phyloP scores from a whole-genome alignment of 2,329 filamentous ascomycete genomes.

The Berkeleyomyces basicola region DNA sequence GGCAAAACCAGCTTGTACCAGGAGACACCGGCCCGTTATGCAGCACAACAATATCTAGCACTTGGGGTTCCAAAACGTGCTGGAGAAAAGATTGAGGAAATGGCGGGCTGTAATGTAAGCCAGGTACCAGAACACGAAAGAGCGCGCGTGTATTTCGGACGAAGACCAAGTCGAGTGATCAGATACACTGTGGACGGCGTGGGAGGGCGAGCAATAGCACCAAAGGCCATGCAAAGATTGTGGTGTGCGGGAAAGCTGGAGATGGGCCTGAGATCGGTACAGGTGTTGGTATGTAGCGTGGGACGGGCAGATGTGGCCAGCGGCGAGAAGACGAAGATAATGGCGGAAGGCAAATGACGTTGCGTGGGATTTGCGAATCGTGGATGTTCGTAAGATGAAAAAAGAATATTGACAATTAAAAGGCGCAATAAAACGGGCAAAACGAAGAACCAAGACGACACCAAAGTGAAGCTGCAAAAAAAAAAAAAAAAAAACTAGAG shows the following conservation, averaged over 20 bases:
- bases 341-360: neutral
- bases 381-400: neutral
- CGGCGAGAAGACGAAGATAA: neutral
- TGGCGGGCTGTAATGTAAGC: too few relatives aligned
- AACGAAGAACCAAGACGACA: neutral
- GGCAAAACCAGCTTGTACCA: too few relatives aligned
- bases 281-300: too few relatives aligned
- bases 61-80: too few relatives aligned
- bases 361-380: neutral
- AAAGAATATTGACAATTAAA: neutral
- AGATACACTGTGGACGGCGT: neutral
- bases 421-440: neutral
- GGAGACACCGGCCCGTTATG: too few relatives aligned
- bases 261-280: too few relatives aligned
- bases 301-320: too few relatives aligned
- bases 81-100: too few relatives aligned
- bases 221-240: neutral
- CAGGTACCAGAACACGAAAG: neutral
- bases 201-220: too few relatives aligned
- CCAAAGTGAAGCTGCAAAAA: slow-evolving; percentile 11
- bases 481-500: slow-evolving; percentile 15
- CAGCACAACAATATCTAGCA: too few relatives aligned
- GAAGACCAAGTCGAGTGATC: neutral
- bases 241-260: neutral
- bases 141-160: neutral